Conservation (phyloP, 768 basidiomycete genomes). For the Leucosporidium creatinivorum region DNA sequence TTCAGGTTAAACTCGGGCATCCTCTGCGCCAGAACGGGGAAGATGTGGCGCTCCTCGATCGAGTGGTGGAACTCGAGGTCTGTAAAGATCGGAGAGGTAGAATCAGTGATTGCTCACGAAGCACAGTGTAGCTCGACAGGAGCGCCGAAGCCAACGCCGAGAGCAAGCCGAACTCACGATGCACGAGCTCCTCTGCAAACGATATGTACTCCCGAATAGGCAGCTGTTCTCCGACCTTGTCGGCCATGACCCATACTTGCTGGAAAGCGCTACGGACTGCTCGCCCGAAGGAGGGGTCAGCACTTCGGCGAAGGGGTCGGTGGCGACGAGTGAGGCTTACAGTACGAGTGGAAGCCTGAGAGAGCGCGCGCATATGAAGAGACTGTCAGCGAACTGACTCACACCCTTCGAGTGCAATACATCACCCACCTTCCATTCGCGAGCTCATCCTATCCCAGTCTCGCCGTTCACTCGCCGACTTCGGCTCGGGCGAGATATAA, state of each 20-base stretch:
- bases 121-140: no score
- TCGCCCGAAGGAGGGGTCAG: neutral
- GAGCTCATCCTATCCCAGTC: constrained; percentile 20
- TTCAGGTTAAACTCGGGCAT: constrained; percentile 43
- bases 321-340: neutral
- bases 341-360: constrained; percentile 24
- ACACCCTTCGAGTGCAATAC: neutral
- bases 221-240: constrained; percentile 63
- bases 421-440: constrained; percentile 15
- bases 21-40: constrained; percentile 41
- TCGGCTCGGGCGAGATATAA: constrained; percentile 15
- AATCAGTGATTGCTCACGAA: neutral
- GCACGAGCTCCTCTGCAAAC: constrained; percentile 12
- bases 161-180: neutral
- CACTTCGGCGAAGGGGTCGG: neutral
- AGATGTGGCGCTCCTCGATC: constrained; percentile 41
- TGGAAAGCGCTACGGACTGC: constrained; percentile 42
- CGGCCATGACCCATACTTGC: constrained; percentile 62
- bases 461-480: constrained; percentile 18
- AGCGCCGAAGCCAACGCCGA: no score
- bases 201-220: constrained; percentile 10
- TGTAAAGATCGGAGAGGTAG: neutral
- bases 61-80: constrained; percentile 2
- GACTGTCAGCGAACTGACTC: no score
- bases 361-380: no score